Base-by-base conservation (phyloP, 169 alveolate species). In the Plasmodium fragile region DNA sequence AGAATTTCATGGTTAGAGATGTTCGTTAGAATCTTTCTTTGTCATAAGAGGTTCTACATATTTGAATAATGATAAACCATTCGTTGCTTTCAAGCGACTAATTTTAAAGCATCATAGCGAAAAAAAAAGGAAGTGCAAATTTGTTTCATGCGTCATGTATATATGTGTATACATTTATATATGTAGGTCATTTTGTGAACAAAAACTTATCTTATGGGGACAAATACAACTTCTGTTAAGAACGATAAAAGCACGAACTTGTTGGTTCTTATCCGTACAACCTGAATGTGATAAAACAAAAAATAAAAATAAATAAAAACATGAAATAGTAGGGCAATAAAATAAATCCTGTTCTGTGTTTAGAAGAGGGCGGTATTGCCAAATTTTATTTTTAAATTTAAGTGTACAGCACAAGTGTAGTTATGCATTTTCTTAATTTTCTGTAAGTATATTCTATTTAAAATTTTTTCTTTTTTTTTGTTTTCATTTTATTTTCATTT, bases 371-470 rank as follows among this genome's bases (percentile, higher is more conserved):
- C n/a, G 41, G 34, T 65, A 28, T 28, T 65, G 36, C 4, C n/a
- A 65, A 65, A 65, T 22, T 22, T 65, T 25, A 22, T 65, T 65
- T 65, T 18, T 28, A 65, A 25, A 28, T 65, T 65, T 65, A 65
- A 32, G 75, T 65, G 75, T 18, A 65, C 75, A 25, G n/a, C 75
- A 65, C 36, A 22, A 45, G 75, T 59, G 75, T 65, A 65, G 75
- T 11, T 25, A 65, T 65, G 16, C 25, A 65, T 65, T 65, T 65
- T 49, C 22, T 65, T 65, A 65, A 65, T 65, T 65, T 65, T 65
- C 75, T 65, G 39, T 28, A 65, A n/a, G 18, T 65, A 25, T 65
- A 25, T 65, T 65, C 22, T 65, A 1, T 22, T 65, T 22, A 1
- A 45, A 45, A 3, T 18, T 65, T 65, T 65, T 65, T 65, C 18